Conservation (phyloP, 108 stramenopile species). For the Fragilariopsis cylindrus region DNA sequence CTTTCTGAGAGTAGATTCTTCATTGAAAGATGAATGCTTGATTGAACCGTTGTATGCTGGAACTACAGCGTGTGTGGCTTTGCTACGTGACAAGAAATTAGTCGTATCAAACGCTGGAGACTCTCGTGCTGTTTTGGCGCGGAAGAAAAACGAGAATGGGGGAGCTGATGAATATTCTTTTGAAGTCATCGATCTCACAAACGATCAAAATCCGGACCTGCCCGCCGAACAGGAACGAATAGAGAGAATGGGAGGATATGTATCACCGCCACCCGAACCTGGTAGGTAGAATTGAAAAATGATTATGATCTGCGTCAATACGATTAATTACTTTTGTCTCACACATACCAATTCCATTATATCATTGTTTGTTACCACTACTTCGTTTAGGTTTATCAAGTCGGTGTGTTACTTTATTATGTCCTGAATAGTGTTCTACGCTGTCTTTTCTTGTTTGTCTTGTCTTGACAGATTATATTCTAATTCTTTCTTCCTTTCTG, state of each 20-base stretch:
- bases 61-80: conserved; percentile 89
- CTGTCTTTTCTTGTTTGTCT: too few relatives aligned
- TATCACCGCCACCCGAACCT: conserved; percentile 91
- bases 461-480: too few relatives aligned
- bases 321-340: not conserved
- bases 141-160: conserved; percentile 15
- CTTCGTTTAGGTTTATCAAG: not conserved
- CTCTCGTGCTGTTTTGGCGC: conserved; percentile 88
- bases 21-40: conserved; percentile 52
- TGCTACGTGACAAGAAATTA: conserved; percentile 70
- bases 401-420: not conserved
- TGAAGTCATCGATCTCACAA: conserved; percentile 63
- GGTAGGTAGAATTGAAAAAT: conserved; percentile 30
- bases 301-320: not conserved
- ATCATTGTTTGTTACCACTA: not conserved
- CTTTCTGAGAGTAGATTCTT: conserved; percentile 80
- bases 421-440: too few relatives aligned
- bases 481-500: too few relatives aligned
- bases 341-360: not conserved
- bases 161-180: conserved; percentile 11
- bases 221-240: conserved; percentile 82
- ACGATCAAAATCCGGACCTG: conserved; percentile 92
- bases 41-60: conserved; percentile 88
- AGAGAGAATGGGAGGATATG: conserved; percentile 83
- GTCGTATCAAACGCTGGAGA: conserved; percentile 91